These are phyloP conservation scores for Fusarium beomiforme DNA, from an alignment of 2,329 filamentous ascomycete genomes.

Conservation along the genomic window DNA sequence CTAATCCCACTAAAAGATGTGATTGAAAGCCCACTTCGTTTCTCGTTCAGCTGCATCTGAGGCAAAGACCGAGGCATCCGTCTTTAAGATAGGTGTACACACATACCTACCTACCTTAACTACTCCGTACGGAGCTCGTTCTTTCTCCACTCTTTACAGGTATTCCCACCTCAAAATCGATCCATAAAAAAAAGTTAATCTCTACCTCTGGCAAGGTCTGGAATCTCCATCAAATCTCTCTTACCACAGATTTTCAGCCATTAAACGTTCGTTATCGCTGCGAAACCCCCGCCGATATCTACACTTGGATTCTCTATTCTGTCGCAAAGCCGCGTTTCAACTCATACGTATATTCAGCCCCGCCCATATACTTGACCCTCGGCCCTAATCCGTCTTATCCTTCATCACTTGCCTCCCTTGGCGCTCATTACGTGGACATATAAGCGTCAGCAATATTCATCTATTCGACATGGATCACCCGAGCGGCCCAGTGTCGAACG, in stretches of 20 bases:
- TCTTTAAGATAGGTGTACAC: too few species aligned
- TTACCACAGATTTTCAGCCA: background rate
- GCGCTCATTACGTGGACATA: constrained; percentile 4
- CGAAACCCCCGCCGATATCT: background rate
- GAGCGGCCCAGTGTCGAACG: constrained; percentile 31
- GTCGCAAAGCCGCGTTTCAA: background rate
- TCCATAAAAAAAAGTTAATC: constrained; percentile 27
- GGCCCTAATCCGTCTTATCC: background rate
- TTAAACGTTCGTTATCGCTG: background rate
- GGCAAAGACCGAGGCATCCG: too few species aligned
- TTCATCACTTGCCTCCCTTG: background rate
- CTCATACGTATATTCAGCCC: constrained; percentile 3
- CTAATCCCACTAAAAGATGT: background rate
- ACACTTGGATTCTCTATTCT: background rate
- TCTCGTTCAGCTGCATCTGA: background rate
- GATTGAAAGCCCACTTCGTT: background rate
- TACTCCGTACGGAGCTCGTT: too few species aligned
- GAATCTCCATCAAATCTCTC: constrained; percentile 15
- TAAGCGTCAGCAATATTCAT: background rate
- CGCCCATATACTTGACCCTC: constrained; percentile 3
- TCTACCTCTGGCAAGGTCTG: constrained; percentile 7
- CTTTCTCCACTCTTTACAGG: background rate
- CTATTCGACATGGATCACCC: constrained; percentile 22
- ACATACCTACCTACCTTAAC: too few species aligned
- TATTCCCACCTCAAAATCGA: background rate